Conservation (phyloP, 23 red algal species). For the Gracilaria vermiculophylla region DNA sequence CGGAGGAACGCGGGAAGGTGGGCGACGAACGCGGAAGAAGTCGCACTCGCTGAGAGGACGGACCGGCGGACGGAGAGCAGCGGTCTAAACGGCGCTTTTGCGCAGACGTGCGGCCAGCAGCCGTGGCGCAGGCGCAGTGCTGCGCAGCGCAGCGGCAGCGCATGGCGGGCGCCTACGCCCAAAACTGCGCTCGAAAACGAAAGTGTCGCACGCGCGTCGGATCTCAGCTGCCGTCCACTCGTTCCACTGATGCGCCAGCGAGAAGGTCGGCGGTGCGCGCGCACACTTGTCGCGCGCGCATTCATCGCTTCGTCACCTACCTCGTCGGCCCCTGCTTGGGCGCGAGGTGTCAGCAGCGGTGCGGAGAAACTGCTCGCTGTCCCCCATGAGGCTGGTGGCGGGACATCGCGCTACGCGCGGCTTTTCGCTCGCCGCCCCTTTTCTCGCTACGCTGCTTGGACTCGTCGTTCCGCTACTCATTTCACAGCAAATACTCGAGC, state of each 20-base stretch:
- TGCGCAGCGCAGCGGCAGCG: not conserved
- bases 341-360: not conserved
- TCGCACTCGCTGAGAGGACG: not conserved
- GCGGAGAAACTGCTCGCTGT: not conserved
- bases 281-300: too few species aligned
- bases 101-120: not conserved
- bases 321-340: too few species aligned
- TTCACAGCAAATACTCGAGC: too few species aligned
- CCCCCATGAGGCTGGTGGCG: too few species aligned
- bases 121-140: not conserved
- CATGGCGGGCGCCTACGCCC: not conserved
- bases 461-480: too few species aligned
- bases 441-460: too few species aligned
- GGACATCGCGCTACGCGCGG: too few species aligned
- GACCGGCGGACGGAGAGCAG: not conserved
- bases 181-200: not conserved
- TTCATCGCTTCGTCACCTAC: not conserved
- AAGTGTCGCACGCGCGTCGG: not conserved
- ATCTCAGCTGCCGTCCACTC: constrained; percentile 11
- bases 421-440: too few species aligned
- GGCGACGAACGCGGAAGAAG: not conserved
- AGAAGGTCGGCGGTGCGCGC: not conserved
- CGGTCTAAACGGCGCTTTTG: not conserved
- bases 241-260: not conserved
- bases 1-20: not conserved